Base-by-base conservation (phyloP, 176 grass and related monocot species). In the Raddia distichophylla region DNA sequence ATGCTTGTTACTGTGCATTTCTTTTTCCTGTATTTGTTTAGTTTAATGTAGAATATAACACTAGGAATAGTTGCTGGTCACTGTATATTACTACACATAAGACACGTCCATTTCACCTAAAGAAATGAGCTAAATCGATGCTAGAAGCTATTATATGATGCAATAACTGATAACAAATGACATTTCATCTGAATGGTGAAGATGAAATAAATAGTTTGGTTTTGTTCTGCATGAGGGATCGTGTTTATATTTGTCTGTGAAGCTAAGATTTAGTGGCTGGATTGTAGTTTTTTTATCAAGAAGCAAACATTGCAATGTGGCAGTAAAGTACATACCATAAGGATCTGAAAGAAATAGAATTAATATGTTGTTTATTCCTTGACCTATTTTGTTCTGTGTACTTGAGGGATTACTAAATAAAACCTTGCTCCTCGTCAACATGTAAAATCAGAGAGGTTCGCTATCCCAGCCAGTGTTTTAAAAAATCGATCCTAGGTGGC, bases 181-280 rank as follows among this genome's bases (percentile, higher is more conserved):
- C 15, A 52, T 47, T 71, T 71, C 49, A 57, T 71, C 16, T 77
- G 19, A 72, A 72, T 77, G 65, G 37, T 7, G 16, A 63, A 40
- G 8, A 4, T 14, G 20, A 62, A 62, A 34, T 22, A 83, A 32
- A 73, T 43, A 8, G 4, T 32, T 27, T 66, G 32, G 5, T 50
- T 76, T 73, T 68, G 51, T 62, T 77, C 5, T 87, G 11, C 46
- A 56, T 65, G 27, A 49, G 18, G 53, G 49, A 45, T 56, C 48
- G 47, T 45, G 59, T 71, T 53, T 37, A 19, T 64, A 58, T 70
- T 78, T 82, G 56, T 59, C 75, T 49, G 59, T 22, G 65, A 65
- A 69, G 75, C 10, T 20, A 54, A 76, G 55, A 62, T 55, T 10
- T 13, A 62, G 37, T 69, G 19, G 17, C 17, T 71, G 11, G 58